Evolutionary conservation across 768 basidiomycete genomes (phyloP).

Genomic region (Collybiopsis confluens): DNA sequence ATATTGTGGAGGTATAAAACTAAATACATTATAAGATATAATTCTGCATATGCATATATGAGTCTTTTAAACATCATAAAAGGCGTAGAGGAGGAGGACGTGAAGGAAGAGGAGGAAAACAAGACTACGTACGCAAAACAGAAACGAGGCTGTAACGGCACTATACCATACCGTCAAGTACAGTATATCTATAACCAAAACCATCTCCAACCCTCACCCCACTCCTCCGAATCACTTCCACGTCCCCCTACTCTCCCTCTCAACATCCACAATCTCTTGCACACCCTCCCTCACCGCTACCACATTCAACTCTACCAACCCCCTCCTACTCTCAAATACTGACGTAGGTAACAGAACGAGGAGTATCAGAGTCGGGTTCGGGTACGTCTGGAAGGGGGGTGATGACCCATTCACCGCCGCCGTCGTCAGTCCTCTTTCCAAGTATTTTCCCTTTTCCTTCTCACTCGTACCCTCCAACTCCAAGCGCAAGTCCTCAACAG

Average conservation of each 20-base stretch:
- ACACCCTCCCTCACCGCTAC: background rate
- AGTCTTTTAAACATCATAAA: too few relatives aligned
- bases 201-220: too few relatives aligned
- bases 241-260: constrained; percentile 4
- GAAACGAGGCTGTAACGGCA: too few relatives aligned
- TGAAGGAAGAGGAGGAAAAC: too few relatives aligned
- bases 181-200: too few relatives aligned
- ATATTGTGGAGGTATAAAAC: too few relatives aligned
- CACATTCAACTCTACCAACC: background rate
- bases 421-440: background rate
- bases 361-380: background rate
- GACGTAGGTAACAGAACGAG: background rate
- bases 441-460: background rate
- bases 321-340: constrained; percentile 4
- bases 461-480: background rate
- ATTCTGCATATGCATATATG: too few relatives aligned
- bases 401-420: background rate
- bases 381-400: background rate
- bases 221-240: too few relatives aligned
- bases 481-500: background rate
- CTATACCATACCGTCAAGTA: too few relatives aligned
- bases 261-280: constrained; percentile 1
- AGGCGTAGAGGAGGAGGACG: too few relatives aligned
- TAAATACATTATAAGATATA: too few relatives aligned
- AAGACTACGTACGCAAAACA: too few relatives aligned